Evolutionary conservation across 2,329 filamentous ascomycete genomes (phyloP), one percentile per base, ranked within the genome.

Genomic region (Amauroascus verrucosus): DNA sequence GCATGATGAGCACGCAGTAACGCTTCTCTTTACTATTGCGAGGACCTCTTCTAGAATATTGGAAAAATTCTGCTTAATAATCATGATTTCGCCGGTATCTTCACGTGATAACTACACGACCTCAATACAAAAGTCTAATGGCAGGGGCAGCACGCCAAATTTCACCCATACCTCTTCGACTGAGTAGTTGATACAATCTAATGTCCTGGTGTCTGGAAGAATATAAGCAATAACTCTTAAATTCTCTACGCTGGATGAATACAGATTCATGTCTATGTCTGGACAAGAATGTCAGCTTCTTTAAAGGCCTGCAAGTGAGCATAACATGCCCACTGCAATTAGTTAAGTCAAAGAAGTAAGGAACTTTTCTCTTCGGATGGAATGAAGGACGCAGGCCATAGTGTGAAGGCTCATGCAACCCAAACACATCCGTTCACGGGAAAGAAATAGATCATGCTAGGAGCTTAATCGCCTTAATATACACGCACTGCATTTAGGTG

Each of bases 1-100:
- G 72, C 72, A 75, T 75, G 24, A 18, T 50, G 18, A 7, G 24
- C 32, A 32, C 8, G 26, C 11, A 30, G 5, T 1, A 24, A 11
- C 16, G 11, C 13, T 4, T 43, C 40, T 24, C 9, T 22, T 18
- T 16, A 18, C 18, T 5, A 11, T 16, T 40, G 37, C 37, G 5
- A 8, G 37, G 3, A 5, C 1, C 20, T 6, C n/a, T 16, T 14
- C 14, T 14, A n/a, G n/a, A n/a, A 20, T 32, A 6, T 11, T 11
- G 14, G 16, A 20, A 50, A 43, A 41, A 50, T 3, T 14, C 30
- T 3, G 33, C 22, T 49, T 49, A 49, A 14, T 49, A 26, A 49
- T n/a, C n/a, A n/a, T n/a, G n/a, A n/a, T n/a, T n/a, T n/a, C n/a
- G n/a, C n/a, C n/a, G n/a, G n/a, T n/a, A n/a, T n/a, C n/a, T n/a